Conservation (phyloP, 805 yeast genomes). For the Cyberlindnera lachancei region DNA sequence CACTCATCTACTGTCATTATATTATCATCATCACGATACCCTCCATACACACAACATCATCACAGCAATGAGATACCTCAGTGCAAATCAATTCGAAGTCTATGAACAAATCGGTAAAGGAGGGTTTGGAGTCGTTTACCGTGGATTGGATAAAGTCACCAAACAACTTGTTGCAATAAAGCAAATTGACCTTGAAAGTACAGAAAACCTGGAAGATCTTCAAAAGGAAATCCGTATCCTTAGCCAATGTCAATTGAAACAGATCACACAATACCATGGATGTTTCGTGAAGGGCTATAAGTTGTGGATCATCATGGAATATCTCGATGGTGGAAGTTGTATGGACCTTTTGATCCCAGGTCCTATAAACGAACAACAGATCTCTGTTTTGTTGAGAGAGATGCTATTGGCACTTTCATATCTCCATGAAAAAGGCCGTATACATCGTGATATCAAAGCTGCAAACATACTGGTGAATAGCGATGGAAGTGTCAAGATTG, state of each 20-base stretch:
- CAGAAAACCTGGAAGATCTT: constrained; percentile 85
- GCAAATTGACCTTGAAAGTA: constrained; percentile 83
- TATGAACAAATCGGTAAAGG: constrained; percentile 90
- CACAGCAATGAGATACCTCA: constrained; percentile 19
- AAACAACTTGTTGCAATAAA: constrained; percentile 86
- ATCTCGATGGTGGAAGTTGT: constrained; percentile 89
- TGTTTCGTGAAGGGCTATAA: constrained; percentile 77
- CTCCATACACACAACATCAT: too few relatives aligned
- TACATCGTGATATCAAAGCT: constrained; percentile 91
- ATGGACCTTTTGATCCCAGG: constrained; percentile 79
- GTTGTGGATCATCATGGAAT: constrained; percentile 95
- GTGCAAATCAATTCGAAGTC: constrained; percentile 33
- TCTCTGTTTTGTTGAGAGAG: constrained; percentile 77
- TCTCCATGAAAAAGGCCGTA: constrained; percentile 68
- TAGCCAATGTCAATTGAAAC: constrained; percentile 69
- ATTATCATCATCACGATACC: too few relatives aligned
- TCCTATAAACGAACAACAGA: constrained; percentile 73
- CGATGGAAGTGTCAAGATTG: constrained; percentile 73
- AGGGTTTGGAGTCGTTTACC: constrained; percentile 93
- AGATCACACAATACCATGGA: constrained; percentile 87
- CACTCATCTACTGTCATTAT: too few relatives aligned
- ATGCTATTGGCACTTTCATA: constrained; percentile 63
- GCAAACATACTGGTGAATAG: constrained; percentile 76
- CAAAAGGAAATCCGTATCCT: constrained; percentile 86
- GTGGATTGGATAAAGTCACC: constrained; percentile 66